Percentiles rank a stretch among this genome's conserved stretches.
Conservation (phyloP, 2,329 filamentous ascomycete genomes). For the Neurospora sp. region DNA sequence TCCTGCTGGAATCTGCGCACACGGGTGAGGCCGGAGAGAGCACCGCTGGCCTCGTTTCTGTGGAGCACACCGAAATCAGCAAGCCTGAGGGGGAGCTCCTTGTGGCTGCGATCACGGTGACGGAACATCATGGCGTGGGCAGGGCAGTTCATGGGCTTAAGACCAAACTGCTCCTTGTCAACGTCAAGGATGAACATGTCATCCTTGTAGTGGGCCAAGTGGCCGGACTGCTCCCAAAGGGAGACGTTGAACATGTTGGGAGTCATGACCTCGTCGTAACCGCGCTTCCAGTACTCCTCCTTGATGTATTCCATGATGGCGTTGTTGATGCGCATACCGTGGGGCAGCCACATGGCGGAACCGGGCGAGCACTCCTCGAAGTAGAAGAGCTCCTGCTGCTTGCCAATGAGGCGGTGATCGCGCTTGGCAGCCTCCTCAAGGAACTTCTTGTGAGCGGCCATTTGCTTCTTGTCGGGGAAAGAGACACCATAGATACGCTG, state of each 20-base stretch:
- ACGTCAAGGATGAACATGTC: slow-evolving; percentile 74
- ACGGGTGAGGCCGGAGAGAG: slow-evolving; percentile 79
- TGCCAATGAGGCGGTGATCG: slow-evolving; percentile 87
- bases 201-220: slow-evolving; percentile 89
- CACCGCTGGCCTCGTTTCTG: slow-evolving; percentile 89
- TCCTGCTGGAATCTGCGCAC: slow-evolving; percentile 94
- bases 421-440: slow-evolving; percentile 97
- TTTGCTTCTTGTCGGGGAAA: slow-evolving; percentile 89
- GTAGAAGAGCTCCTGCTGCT: slow-evolving; percentile 95
- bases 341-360: slow-evolving; percentile 83
- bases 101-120: slow-evolving; percentile 59
- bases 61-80: slow-evolving; percentile 95
- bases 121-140: slow-evolving; percentile 21
- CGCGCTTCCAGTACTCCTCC: slow-evolving; percentile 83
- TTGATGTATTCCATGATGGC: slow-evolving; percentile 72
- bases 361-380: slow-evolving; percentile 92
- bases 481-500: slow-evolving; percentile 96
- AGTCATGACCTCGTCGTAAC: slow-evolving; percentile 89
- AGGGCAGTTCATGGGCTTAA: slow-evolving; percentile 99
- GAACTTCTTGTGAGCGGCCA: slow-evolving; percentile 89
- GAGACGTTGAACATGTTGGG: slow-evolving; percentile 94
- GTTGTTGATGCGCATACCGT: slow-evolving; percentile 90
- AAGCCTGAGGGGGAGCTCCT: slow-evolving; percentile 82
- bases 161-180: slow-evolving; percentile 66
- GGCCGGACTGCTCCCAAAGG: slow-evolving; percentile 89